Evolutionary conservation across 2,329 filamentous ascomycete genomes (phyloP).

Genomic region (Trichoderma citrinoviride): DNA sequence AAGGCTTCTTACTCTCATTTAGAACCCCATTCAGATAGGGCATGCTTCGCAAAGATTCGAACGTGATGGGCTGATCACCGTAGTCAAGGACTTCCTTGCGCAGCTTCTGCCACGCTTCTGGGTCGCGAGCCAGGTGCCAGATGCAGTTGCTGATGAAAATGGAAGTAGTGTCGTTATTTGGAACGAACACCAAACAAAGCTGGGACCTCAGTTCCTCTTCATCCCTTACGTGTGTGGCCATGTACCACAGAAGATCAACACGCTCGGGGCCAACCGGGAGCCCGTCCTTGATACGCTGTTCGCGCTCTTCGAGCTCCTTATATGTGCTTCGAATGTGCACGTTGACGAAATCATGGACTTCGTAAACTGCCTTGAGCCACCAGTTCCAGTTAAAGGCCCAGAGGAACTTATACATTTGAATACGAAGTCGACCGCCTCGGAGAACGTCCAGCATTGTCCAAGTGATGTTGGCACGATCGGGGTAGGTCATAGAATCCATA

Average conservation of each 20-base stretch:
- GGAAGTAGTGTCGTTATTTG: background rate
- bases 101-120: background rate
- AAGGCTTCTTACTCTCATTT: background rate
- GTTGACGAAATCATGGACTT: constrained; percentile 25
- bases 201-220: background rate
- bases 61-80: constrained; percentile 23
- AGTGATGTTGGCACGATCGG: constrained; percentile 23
- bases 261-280: constrained; percentile 22
- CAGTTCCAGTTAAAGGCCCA: constrained; percentile 27
- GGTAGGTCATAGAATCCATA: constrained; percentile 22
- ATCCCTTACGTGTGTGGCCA: constrained; percentile 22
- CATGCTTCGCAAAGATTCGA: constrained; percentile 16
- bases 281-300: constrained; percentile 23
- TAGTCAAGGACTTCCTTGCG: background rate
- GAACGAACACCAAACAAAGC: background rate
- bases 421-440: constrained; percentile 22
- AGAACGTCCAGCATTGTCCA: constrained; percentile 26
- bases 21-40: background rate
- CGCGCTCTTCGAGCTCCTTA: constrained; percentile 23
- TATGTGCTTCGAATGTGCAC: constrained; percentile 23
- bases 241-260: constrained; percentile 24
- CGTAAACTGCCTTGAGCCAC: constrained; percentile 24
- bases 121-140: background rate
- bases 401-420: constrained; percentile 23
- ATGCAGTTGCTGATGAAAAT: background rate